Conservation (phyloP, 805 yeast species). For the Yarrowia sp. region DNA sequence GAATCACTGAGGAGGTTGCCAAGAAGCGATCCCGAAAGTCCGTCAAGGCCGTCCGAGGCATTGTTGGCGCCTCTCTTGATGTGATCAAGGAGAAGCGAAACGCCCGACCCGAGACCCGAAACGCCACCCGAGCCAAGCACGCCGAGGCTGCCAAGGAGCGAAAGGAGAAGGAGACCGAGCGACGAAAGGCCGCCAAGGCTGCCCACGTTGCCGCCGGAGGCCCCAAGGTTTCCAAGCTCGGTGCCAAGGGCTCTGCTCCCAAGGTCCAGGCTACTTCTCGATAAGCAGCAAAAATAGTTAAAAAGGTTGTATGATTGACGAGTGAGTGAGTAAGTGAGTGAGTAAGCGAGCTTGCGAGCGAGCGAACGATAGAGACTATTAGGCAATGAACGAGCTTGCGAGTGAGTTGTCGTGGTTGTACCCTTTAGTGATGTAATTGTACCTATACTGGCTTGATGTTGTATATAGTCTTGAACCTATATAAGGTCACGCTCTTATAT, state of each 20-base stretch:
- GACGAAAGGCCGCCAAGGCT: constrained; percentile 93
- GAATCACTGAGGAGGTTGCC: constrained; percentile 96
- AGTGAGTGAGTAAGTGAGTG: neutral
- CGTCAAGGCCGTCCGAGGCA: constrained; percentile 98
- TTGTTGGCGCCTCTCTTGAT: constrained; percentile 99
- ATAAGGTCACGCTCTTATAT: too few species aligned
- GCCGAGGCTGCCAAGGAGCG: constrained; percentile 49
- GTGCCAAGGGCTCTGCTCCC: constrained; percentile 96
- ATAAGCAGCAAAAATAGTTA: constrained; percentile 45
- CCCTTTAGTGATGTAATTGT: too few species aligned
- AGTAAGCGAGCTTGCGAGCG: too few species aligned
- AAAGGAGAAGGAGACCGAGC: constrained; percentile 83
- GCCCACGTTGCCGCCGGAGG: constrained; percentile 47
- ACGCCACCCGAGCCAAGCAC: constrained; percentile 94
- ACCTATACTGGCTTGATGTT: too few species aligned
- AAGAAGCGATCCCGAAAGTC: constrained; percentile 97
- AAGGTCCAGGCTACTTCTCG: constrained; percentile 96
- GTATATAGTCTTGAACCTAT: too few species aligned
- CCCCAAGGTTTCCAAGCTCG: constrained; percentile 79
- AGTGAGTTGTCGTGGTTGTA: too few species aligned
- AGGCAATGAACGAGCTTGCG: too few species aligned
- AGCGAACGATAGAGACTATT: too few species aligned
- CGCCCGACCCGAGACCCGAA: constrained; percentile 94
- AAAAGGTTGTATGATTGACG: constrained; percentile 14
- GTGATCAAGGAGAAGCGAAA: constrained; percentile 97